Percentiles rank a stretch among this genome's conserved stretches.
These are phyloP conservation scores for Cytospora schulzeri DNA, from an alignment of 2,329 filamentous ascomycete genomes.

Conservation along the genomic window DNA sequence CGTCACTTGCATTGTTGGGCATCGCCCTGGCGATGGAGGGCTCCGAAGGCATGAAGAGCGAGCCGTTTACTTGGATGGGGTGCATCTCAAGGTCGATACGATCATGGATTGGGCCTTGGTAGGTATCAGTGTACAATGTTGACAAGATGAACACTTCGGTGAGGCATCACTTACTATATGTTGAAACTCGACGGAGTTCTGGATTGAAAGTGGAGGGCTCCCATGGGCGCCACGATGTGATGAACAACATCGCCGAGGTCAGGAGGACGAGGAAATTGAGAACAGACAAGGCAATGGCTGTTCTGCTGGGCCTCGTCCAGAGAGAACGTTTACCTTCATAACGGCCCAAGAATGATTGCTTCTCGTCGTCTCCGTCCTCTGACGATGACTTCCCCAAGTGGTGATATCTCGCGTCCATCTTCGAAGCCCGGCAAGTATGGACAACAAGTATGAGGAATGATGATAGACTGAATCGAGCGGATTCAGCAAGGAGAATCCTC, in stretches of 20 bases:
- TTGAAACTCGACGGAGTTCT: neutral
- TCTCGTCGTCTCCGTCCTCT: neutral
- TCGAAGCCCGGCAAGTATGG: neutral
- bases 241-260: neutral
- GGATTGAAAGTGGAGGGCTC: neutral
- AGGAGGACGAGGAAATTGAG: neutral
- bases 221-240: neutral
- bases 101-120: neutral
- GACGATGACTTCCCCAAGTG: neutral
- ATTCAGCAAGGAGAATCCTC: neutral
- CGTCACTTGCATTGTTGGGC: conserved; percentile 36
- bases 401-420: neutral
- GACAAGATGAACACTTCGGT: neutral
- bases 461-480: neutral
- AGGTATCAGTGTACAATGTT: neutral
- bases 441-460: neutral
- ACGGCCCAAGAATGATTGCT: neutral
- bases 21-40: conserved; percentile 22
- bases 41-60: neutral
- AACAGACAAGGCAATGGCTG: neutral
- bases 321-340: neutral
- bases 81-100: neutral
- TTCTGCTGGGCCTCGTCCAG: neutral
- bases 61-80: neutral
- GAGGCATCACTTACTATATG: neutral